Evolutionary conservation across 2,329 filamentous ascomycete genomes (phyloP).

Genomic region (Lasiodiplodia hormozganensis): DNA sequence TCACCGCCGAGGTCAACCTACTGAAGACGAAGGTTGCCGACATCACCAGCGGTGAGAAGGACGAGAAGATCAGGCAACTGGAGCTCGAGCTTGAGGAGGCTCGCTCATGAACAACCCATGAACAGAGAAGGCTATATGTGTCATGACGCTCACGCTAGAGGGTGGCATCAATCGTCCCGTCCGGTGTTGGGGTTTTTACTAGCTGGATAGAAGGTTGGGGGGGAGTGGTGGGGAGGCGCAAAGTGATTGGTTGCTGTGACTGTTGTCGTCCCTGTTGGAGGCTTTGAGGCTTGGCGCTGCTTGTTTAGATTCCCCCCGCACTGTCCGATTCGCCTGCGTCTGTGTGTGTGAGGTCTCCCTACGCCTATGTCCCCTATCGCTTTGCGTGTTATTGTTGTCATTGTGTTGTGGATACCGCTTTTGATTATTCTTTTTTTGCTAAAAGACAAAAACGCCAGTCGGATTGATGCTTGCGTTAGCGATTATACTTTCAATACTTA

Average conservation of each 20-base stretch:
- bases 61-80: conserved; percentile 49
- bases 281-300: background rate
- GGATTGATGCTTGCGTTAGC: too few species aligned
- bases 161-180: conserved; percentile 8
- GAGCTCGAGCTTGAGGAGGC: conserved; percentile 50
- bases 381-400: too few species aligned
- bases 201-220: conserved; percentile 12
- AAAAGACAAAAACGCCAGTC: too few species aligned
- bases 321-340: background rate
- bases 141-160: background rate
- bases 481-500: too few species aligned
- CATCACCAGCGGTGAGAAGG: conserved; percentile 43
- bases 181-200: conserved; percentile 10
- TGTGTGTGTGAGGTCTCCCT: too few species aligned
- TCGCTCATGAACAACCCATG: conserved; percentile 15
- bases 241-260: background rate
- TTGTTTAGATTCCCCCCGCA: background rate
- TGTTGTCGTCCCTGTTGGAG: background rate
- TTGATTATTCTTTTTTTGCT: too few species aligned
- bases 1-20: conserved; percentile 72
- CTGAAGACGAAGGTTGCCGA: conserved; percentile 78
- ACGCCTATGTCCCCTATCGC: too few species aligned
- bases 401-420: too few species aligned
- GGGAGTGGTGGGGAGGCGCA: background rate
- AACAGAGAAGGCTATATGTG: too few species aligned